A percentile compares a stretch with the other conserved stretches of the same genome.
Evolutionary conservation across 257 asterid genomes (phyloP).

Genomic region (Ajuga chamaepitys): DNA sequence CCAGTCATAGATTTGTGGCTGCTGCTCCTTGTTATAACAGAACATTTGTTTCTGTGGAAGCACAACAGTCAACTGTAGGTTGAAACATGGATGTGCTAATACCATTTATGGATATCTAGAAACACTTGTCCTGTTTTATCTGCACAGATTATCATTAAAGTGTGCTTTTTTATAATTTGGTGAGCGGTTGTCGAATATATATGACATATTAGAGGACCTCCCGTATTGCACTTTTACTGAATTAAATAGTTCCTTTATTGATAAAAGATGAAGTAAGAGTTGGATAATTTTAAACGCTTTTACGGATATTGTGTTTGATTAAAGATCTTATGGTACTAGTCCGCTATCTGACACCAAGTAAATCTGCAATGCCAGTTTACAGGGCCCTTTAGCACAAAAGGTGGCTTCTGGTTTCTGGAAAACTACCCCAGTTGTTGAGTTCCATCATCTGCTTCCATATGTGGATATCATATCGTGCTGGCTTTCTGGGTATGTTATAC

Average conservation of each 20-base stretch:
- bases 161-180: not conserved
- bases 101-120: not conserved
- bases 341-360: not conserved
- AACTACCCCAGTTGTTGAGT: conserved; percentile 33
- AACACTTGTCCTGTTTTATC: not conserved
- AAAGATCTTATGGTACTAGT: not conserved
- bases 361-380: conserved; percentile 32
- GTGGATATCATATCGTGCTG: conserved; percentile 34
- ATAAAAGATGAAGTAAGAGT: not conserved
- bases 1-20: not conserved
- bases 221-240: not conserved
- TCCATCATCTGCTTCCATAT: conserved; percentile 55
- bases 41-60: not conserved
- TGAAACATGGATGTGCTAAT: not conserved
- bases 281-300: not conserved
- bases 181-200: not conserved
- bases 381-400: conserved; percentile 49
- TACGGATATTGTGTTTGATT: not conserved
- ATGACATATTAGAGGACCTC: not conserved
- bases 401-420: conserved; percentile 31
- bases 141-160: not conserved
- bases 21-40: not conserved
- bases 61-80: not conserved
- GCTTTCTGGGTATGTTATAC: conserved; percentile 39
- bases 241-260: too few species aligned